Conservation (phyloP, 768 basidiomycete species). For the Pluteus cervinus region DNA sequence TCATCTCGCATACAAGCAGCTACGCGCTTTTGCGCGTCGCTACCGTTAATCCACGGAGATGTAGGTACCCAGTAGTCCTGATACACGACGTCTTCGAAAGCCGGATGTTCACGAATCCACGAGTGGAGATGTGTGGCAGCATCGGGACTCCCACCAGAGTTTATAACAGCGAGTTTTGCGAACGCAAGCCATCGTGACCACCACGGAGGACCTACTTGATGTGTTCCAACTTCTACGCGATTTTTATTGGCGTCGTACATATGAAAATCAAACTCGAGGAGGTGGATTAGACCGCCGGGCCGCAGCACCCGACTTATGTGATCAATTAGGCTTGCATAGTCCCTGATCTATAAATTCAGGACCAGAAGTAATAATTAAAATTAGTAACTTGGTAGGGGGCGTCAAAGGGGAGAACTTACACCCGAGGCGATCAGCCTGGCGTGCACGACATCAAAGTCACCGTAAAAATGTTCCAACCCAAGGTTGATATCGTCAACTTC, state of each 20-base stretch:
- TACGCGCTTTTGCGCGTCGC: slow-evolving; percentile 28
- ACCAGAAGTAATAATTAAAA: slow-evolving; percentile 8
- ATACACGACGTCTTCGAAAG: slow-evolving; percentile 54
- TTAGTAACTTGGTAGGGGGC: slow-evolving; percentile 2
- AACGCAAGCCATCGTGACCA: slow-evolving; percentile 58
- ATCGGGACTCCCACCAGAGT: slow-evolving; percentile 56
- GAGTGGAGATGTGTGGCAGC: slow-evolving; percentile 49
- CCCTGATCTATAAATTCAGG: slow-evolving; percentile 46
- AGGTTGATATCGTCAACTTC: slow-evolving; percentile 85
- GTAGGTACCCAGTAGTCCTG: slow-evolving; percentile 60
- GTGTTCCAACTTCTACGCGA: slow-evolving; percentile 35
- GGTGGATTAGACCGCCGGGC: slow-evolving; percentile 61
- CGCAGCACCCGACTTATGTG: slow-evolving; percentile 63
- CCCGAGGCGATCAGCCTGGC: slow-evolving; percentile 67
- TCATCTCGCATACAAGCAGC: slow-evolving; percentile 52
- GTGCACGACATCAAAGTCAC: slow-evolving; percentile 73
- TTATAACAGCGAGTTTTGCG: slow-evolving; percentile 43
- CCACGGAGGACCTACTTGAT: slow-evolving; percentile 47
- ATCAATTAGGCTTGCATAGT: slow-evolving; percentile 58
- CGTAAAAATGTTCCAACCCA: slow-evolving; percentile 77
- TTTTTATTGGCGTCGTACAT: slow-evolving; percentile 49
- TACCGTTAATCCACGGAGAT: slow-evolving; percentile 45
- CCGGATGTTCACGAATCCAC: slow-evolving; percentile 49
- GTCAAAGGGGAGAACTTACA: slow-evolving; percentile 34
- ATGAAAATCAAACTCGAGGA: slow-evolving; percentile 66